phyloP scores from a whole-genome alignment of 1,284 basidiomycete genomes.

The Thelephora terrestris region DNA sequence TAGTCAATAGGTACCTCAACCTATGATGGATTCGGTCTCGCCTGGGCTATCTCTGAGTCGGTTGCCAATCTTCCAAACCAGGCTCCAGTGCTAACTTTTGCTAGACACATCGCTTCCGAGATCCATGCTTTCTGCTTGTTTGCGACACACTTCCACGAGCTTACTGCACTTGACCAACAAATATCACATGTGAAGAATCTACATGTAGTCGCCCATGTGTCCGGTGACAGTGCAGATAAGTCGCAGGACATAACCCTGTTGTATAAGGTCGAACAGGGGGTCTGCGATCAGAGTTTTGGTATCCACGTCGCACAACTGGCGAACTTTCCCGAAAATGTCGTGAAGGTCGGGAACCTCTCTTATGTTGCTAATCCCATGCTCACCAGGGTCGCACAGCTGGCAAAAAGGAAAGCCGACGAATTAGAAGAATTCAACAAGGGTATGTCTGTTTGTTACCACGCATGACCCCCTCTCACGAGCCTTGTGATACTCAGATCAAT shows the following conservation, averaged over 20 bases:
- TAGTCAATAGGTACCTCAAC: conserved; percentile 77
- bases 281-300: conserved; percentile 96
- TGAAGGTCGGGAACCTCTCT: conserved; percentile 49
- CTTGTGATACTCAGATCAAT: neutral
- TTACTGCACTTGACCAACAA: conserved; percentile 86
- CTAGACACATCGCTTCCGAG: conserved; percentile 78
- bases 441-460: conserved; percentile 15
- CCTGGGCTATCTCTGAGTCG: conserved; percentile 98
- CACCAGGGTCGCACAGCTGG: conserved; percentile 45
- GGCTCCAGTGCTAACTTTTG: neutral
- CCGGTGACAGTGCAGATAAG: conserved; percentile 46
- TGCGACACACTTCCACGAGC: conserved; percentile 97
- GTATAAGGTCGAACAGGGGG: conserved; percentile 94
- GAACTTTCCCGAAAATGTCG: conserved; percentile 91
- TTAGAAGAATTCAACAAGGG: conserved; percentile 84
- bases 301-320: conserved; percentile 97
- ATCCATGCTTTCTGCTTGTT: conserved; percentile 94
- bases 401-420: conserved; percentile 92
- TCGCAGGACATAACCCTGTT: conserved; percentile 87
- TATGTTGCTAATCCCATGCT: neutral
- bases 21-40: conserved; percentile 96
- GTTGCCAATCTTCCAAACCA: conserved; percentile 14
- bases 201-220: conserved; percentile 93
- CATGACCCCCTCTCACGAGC: neutral
- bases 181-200: conserved; percentile 86